Conservation (phyloP, 306 rosid species). For the Ochetophila trinervis region DNA sequence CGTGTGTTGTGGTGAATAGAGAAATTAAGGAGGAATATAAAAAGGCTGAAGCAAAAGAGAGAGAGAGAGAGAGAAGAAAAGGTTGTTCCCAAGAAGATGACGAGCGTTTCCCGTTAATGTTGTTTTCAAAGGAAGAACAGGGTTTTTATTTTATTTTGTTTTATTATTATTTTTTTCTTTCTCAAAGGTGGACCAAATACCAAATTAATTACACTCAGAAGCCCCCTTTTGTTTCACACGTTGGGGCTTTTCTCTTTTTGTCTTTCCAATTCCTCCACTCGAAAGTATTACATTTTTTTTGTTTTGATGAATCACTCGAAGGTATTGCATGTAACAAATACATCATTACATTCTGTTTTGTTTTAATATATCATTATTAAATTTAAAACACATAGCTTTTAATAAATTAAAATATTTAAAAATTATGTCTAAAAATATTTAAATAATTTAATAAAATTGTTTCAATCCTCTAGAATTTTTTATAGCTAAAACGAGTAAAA, state of each 20-base stretch:
- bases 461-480: too few species aligned
- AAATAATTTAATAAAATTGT: too few species aligned
- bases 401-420: too few species aligned
- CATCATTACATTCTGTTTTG: too few species aligned
- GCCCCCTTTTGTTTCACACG: slow-evolving; percentile 69
- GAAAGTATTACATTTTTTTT: too few species aligned
- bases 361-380: too few species aligned
- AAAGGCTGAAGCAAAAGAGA: slow-evolving; percentile 13
- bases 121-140: slow-evolving; percentile 43
- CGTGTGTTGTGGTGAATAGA: slow-evolving; percentile 9
- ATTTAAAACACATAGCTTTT: too few species aligned
- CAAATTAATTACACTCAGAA: not conserved
- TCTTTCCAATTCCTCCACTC: slow-evolving; percentile 28
- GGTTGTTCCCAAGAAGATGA: slow-evolving; percentile 70
- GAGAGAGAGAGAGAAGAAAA: slow-evolving; percentile 8
- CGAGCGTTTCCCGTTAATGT: slow-evolving; percentile 67
- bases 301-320: too few species aligned
- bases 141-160: slow-evolving; percentile 11
- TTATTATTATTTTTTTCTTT: not conserved
- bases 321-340: too few species aligned
- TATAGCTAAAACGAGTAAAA: too few species aligned
- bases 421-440: too few species aligned
- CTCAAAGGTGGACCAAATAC: slow-evolving; percentile 27
- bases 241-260: slow-evolving; percentile 60
- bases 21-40: slow-evolving; percentile 9